Base-by-base conservation (phyloP, 768 basidiomycete species). In the Chlorophyllum brunneum region DNA sequence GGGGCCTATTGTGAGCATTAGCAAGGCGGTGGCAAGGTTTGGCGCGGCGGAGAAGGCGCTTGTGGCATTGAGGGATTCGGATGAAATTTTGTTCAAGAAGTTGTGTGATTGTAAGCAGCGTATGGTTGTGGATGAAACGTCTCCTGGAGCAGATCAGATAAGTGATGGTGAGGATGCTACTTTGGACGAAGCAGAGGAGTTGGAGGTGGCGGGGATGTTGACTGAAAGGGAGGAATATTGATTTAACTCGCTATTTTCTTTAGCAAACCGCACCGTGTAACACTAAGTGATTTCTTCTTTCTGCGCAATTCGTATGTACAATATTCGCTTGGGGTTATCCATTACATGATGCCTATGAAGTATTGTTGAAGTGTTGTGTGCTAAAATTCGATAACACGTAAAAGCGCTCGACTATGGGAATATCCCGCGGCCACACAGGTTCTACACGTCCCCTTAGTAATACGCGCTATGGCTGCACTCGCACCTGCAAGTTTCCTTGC, bases 11-110 rank as follows among this genome's bases (percentile, higher is more conserved):
- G 68, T 80, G 9, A 81, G 81, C 8, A 58, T 70, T 5, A 88
- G 81, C 55, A 65, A 74, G 30, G 72, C 74, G 1, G 70, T 87
- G n/a, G 83, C 86, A 3, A 87, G 83, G 60, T 83, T 82, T 24
- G 73, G 83, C 39, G 86, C 82, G 1, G 77, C 87, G 1, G 85
- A 87, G 62, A 69, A 75, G 22, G 85, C 86, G 0, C 65, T 81
- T 34, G 61, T 68, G n/a, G 64, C 79, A 26, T 69, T 90, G 52
- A 70, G 67, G 49, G 78, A 85, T 53, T 54, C 69, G 1, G 60
- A 58, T 16, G 77, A 75, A 22, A 72, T 74, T 49, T 69, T 63
- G 37, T 65, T 90, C 26, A 54, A 63, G 2, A 53, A 60, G 11
- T 20, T 78, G 6, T 79, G 77, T 50, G 62, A 65, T 37, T 79